These are phyloP conservation scores for Hamamelis virginiana DNA, from an alignment of 164 flowering plant genomes.

Conservation along the genomic window DNA sequence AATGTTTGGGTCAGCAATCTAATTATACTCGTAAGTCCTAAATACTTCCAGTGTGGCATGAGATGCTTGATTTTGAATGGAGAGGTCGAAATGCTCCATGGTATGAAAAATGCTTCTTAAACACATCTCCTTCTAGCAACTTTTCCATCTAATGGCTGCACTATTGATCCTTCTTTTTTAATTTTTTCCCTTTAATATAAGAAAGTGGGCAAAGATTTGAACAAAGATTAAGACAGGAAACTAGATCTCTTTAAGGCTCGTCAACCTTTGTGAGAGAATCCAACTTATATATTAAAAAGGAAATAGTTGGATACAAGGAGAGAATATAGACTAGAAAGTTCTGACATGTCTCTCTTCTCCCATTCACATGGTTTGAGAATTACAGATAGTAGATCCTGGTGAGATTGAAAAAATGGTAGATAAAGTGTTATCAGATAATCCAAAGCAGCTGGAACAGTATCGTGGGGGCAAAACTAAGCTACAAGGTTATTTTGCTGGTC, in stretches of 20 bases:
- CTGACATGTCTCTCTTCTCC: too few relatives aligned
- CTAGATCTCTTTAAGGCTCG: too few relatives aligned
- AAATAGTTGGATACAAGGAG: too few relatives aligned
- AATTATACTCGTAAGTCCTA: neutral
- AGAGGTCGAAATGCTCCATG: neutral
- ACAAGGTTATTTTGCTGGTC: constrained; percentile 93
- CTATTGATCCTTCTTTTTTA: too few relatives aligned
- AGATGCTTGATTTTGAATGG: neutral
- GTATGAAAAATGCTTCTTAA: too few relatives aligned
- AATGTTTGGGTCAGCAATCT: neutral
- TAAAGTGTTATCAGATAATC: constrained; percentile 70
- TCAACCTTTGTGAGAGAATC: too few relatives aligned
- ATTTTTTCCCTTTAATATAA: too few relatives aligned
- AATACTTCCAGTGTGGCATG: neutral
- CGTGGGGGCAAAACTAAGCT: constrained; percentile 90
- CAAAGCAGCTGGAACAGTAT: constrained; percentile 87
- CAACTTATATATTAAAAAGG: too few relatives aligned
- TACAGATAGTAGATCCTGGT: constrained; percentile 75
- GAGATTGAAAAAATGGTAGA: constrained; percentile 80
- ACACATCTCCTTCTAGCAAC: neutral
- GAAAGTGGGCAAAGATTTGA: too few relatives aligned
- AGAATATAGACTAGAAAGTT: too few relatives aligned
- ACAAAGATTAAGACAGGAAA: too few relatives aligned
- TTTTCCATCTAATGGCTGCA: neutral
- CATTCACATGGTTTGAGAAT: constrained; percentile 3